Evolutionary conservation across 305 asterid genomes (phyloP).

Genomic region (Fraxinus angustifolia): DNA sequence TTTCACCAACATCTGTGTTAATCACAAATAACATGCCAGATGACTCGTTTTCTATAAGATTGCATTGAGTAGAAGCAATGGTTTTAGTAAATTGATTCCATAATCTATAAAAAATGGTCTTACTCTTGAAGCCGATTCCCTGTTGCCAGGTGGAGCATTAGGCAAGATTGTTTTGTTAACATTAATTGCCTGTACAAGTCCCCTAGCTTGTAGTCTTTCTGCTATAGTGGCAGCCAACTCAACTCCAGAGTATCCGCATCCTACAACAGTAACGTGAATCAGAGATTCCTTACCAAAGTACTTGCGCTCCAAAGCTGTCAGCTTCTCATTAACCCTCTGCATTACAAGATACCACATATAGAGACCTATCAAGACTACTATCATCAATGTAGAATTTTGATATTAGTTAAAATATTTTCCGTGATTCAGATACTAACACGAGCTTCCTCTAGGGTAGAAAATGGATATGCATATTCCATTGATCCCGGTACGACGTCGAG

Average conservation of each 20-base stretch:
- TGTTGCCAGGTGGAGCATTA: slow-evolving; percentile 78
- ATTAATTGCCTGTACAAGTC: slow-evolving; percentile 79
- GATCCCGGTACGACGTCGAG: slow-evolving; percentile 90
- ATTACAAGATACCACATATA: slow-evolving; percentile 16
- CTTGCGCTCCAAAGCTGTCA: slow-evolving; percentile 61
- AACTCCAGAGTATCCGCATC: slow-evolving; percentile 94
- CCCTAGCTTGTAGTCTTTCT: slow-evolving; percentile 75
- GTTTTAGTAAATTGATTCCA: neutral
- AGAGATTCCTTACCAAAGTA: slow-evolving; percentile 61
- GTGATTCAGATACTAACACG: slow-evolving; percentile 47
- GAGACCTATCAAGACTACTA: slow-evolving; percentile 1
- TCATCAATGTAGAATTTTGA: slow-evolving; percentile 12
- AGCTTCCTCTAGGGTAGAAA: slow-evolving; percentile 94
- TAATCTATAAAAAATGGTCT: slow-evolving; percentile 17
- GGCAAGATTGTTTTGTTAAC: slow-evolving; percentile 67
- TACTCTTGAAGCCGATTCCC: slow-evolving; percentile 86
- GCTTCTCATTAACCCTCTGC: slow-evolving; percentile 78
- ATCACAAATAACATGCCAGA: neutral
- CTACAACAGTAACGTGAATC: slow-evolving; percentile 77
- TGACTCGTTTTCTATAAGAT: neutral
- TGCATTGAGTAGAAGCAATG: neutral
- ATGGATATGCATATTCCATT: slow-evolving; percentile 74
- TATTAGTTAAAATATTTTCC: slow-evolving; percentile 3
- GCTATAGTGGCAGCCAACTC: slow-evolving; percentile 93
- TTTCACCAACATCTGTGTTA: neutral